These are phyloP conservation scores for Mortierella sp. DNA, from an alignment of 371 early-diverging fungal species.

Conservation along the genomic window DNA sequence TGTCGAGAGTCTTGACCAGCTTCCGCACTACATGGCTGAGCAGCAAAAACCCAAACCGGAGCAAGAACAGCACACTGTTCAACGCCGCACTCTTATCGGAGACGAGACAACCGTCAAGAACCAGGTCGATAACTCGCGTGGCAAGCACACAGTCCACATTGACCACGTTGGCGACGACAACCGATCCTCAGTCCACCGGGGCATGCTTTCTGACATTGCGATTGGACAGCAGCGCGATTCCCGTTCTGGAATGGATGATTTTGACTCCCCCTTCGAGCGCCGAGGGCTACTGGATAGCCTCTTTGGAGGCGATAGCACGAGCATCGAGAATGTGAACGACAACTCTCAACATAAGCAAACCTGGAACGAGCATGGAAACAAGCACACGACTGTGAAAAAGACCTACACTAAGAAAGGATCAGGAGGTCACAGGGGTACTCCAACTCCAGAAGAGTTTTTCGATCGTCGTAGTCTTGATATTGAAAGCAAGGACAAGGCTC, in stretches of 20 bases:
- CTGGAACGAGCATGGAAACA: not conserved
- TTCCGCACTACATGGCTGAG: too few species aligned
- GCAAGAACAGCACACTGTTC: too few species aligned
- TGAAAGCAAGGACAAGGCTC: too few species aligned
- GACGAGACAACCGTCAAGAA: constrained; percentile 19
- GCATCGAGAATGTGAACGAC: constrained; percentile 2
- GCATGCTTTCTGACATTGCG: constrained; percentile 7
- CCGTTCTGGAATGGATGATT: not conserved
- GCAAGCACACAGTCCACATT: constrained; percentile 18
- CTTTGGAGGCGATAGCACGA: not conserved
- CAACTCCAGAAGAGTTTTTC: too few species aligned
- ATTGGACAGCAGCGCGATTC: not conserved
- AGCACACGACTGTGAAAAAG: too few species aligned
- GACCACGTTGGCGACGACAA: constrained; percentile 20
- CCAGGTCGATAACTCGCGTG: constrained; percentile 29
- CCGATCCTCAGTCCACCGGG: constrained; percentile 14
- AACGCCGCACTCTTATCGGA: constrained; percentile 21
- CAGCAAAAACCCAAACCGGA: too few species aligned
- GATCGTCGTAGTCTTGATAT: too few species aligned
- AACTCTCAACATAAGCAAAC: constrained; percentile 10
- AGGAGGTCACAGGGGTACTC: not conserved
- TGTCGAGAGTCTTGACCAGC: too few species aligned
- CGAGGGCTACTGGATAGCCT: constrained; percentile 14
- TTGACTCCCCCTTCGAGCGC: not conserved
- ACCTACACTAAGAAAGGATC: not conserved